Conservation (phyloP, 108 stramenopile species). For the Cyclotella baltica region DNA sequence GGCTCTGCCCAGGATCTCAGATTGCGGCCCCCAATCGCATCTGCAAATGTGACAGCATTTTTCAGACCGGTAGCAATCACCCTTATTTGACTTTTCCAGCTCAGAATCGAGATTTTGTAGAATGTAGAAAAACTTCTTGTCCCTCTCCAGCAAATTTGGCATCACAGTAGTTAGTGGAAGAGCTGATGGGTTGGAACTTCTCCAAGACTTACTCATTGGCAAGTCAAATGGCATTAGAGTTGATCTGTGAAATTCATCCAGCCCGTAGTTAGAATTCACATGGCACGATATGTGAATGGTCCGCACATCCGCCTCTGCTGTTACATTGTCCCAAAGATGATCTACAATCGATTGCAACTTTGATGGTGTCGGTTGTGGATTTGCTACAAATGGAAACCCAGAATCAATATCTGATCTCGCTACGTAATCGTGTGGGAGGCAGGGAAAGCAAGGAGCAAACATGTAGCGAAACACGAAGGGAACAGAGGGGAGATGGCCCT, state of each 20-base stretch:
- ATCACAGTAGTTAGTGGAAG: conserved; percentile 47
- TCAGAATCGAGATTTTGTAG: conserved; percentile 50
- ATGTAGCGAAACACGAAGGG: conserved; percentile 78
- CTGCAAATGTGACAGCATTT: conserved; percentile 50
- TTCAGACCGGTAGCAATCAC: conserved; percentile 59
- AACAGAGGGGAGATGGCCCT: conserved; percentile 63
- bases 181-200: neutral
- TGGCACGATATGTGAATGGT: conserved; percentile 69
- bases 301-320: conserved; percentile 51
- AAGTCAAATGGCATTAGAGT: conserved; percentile 58
- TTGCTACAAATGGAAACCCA: conserved; percentile 25
- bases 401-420: conserved; percentile 18
- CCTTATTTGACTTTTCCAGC: conserved; percentile 43
- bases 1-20: conserved; percentile 65
- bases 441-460: conserved; percentile 53
- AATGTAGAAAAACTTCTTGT: conserved; percentile 32
- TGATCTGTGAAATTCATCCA: conserved; percentile 53
- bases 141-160: conserved; percentile 49
- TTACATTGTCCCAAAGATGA: conserved; percentile 52
- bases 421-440: conserved; percentile 23
- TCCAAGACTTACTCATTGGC: neutral
- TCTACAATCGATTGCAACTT: conserved; percentile 33
- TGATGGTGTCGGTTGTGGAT: conserved; percentile 8
- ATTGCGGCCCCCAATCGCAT: conserved; percentile 64
- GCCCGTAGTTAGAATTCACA: conserved; percentile 58